phyloP scores from a whole-genome alignment of 352 stramenopile genomes.

The Phytophthora chlamydospora region DNA sequence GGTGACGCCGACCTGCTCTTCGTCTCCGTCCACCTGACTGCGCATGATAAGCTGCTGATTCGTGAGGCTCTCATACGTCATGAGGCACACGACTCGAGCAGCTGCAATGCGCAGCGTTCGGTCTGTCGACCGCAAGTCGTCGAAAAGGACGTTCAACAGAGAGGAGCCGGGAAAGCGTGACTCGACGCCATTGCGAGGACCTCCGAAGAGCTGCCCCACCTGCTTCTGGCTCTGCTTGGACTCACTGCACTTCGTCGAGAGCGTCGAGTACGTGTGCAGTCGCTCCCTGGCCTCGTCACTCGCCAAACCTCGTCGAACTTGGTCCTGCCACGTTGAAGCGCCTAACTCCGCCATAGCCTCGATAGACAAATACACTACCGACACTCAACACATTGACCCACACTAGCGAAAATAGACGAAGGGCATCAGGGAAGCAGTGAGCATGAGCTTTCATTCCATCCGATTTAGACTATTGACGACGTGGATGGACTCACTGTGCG shows the following conservation, averaged over 20 bases:
- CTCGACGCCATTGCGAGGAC: constrained; percentile 4
- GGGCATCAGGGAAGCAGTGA: not conserved
- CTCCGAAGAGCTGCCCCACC: constrained; percentile 51
- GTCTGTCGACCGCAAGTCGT: constrained; percentile 46
- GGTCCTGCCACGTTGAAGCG: constrained; percentile 19
- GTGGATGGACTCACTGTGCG: not conserved
- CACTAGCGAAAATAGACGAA: constrained; percentile 21
- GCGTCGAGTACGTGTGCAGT: constrained; percentile 39
- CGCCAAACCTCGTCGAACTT: constrained; percentile 20
- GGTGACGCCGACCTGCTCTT: constrained; percentile 38
- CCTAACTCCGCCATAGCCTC: constrained; percentile 8
- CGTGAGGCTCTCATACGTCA: constrained; percentile 55
- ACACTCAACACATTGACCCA: not conserved
- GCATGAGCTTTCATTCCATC: constrained; percentile 13
- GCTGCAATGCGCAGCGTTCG: constrained; percentile 50
- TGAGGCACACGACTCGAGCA: constrained; percentile 53
- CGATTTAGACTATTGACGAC: constrained; percentile 19
- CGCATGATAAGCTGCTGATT: constrained; percentile 34
- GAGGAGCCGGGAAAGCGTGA: not conserved
- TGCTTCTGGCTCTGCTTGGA: constrained; percentile 49
- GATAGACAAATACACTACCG: not conserved
- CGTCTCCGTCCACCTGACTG: constrained; percentile 8
- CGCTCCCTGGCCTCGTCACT: constrained; percentile 37
- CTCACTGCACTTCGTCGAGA: constrained; percentile 40
- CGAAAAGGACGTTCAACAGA: constrained; percentile 28